Evolutionary conservation across 768 basidiomycete genomes (phyloP), one percentile per base, ranked within the genome.

Genomic region (Mycena pura): DNA sequence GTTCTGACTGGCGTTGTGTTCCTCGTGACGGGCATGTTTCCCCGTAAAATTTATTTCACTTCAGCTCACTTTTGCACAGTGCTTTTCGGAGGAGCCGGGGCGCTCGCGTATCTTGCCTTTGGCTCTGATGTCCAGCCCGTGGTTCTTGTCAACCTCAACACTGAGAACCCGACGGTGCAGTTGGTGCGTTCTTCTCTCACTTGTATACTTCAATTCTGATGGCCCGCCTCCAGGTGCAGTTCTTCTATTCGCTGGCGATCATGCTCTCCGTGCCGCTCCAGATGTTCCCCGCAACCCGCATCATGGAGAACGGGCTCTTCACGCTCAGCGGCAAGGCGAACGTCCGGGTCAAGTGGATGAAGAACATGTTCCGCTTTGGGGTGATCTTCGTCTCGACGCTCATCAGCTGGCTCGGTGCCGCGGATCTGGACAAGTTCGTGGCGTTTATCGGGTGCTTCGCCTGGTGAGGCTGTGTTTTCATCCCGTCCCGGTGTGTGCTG

Each of bases 271-370:
- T 92, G 8, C 95, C 96, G 1, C 85, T 99, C 1, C 96, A 99
- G 75, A 88, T 98, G 56, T 98, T 99, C 93, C 97, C 97, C 0
- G 97, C 96, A 3, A 89, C 96, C 45, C 88, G 97, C 52, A 99
- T 99, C 70, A 86, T 98, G 77, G 97, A 99, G 82, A 96, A 98
- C 70, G 96, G 92, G 4, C 69, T 99, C 27, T 98, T 99, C 73
- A 87, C 87, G 43, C 84, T 84, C 47, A 94, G 92, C 67, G 97
- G 97, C 46, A 98, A 98, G 74, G 81, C 74, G 50, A 83, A 94
- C 72, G 65, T 78, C 32, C 82, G 85, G 57, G 91, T 99, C 72
- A 99, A 99, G 73, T 99, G 96, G 97, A 80, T 87, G 68, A 99
- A 99, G 87, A 99, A 99, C 69, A 76, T 86, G n/a, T 87, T 95